Evolutionary conservation across 768 basidiomycete species (phyloP).

Genomic region (Hygrophorus russula): DNA sequence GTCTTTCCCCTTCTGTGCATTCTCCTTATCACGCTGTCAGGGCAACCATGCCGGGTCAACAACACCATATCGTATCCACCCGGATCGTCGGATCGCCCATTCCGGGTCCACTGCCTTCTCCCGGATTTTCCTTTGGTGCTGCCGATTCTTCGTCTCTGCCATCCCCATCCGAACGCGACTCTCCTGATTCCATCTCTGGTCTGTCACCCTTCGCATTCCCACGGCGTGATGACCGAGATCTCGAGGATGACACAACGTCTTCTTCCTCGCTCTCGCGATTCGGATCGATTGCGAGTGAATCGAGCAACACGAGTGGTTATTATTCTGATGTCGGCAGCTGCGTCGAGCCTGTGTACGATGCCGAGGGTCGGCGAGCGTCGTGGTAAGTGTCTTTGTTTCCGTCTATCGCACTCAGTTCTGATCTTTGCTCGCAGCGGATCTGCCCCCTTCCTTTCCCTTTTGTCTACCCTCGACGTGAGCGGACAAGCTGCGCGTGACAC

Average conservation of each 20-base stretch:
- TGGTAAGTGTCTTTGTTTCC: constrained; percentile 22
- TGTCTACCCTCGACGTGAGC: constrained; percentile 32
- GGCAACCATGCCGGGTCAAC: constrained; percentile 31
- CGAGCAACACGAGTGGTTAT: constrained; percentile 39
- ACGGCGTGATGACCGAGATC: constrained; percentile 33
- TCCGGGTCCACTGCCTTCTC: constrained; percentile 49
- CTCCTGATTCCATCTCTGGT: constrained; percentile 37
- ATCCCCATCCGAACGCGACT: constrained; percentile 42
- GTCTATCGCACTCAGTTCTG: constrained; percentile 10
- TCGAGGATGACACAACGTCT: constrained; percentile 36
- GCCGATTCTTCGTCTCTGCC: constrained; percentile 34
- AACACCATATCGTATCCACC: constrained; percentile 34
- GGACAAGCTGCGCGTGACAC: constrained; percentile 6
- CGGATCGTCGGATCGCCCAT: constrained; percentile 33
- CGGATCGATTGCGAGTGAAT: constrained; percentile 52
- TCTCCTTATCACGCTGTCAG: constrained; percentile 25
- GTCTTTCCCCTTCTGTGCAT: constrained; percentile 28
- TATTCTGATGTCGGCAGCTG: constrained; percentile 33
- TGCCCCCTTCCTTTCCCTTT: constrained; percentile 28
- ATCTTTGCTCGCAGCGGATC: constrained; percentile 17
- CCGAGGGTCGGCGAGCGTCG: constrained; percentile 25
- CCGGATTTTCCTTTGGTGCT: constrained; percentile 54
- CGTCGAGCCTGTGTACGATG: constrained; percentile 21
- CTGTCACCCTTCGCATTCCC: constrained; percentile 26
- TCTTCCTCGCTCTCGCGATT: constrained; percentile 45